Percentiles rank a stretch among this genome's conserved stretches.
These are phyloP conservation scores for Croton laevigatus DNA, from an alignment of 441 rosid genomes.

Conservation along the genomic window DNA sequence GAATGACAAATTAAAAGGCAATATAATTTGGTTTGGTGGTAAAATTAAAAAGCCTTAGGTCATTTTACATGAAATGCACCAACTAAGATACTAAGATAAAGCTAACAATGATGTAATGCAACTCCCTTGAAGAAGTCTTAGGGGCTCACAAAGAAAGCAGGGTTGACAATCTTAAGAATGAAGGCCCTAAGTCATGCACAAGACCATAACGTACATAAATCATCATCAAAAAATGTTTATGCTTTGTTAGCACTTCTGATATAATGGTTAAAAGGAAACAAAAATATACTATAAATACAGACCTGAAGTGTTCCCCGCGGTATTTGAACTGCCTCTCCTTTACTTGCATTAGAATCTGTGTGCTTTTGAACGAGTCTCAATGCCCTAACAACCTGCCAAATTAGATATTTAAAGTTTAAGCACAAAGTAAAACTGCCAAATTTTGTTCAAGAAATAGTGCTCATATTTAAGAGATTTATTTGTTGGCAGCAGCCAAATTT, in stretches of 20 bases:
- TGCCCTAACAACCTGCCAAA: conserved; percentile 88
- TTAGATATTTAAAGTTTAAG: conserved; percentile 15
- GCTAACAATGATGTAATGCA: no score
- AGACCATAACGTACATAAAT: background rate
- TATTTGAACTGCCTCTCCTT: conserved; percentile 69
- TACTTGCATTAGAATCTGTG: conserved; percentile 42
- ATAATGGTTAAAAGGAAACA: background rate
- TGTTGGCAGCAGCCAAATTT: background rate
- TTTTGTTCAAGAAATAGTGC: conserved; percentile 4
- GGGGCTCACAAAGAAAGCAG: no score
- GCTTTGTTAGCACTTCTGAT: background rate
- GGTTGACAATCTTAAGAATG: no score
- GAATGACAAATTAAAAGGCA: no score
- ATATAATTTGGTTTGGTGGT: no score
- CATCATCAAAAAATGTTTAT: background rate
- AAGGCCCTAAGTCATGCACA: background rate
- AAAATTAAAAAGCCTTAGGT: no score
- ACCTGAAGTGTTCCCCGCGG: conserved; percentile 99
- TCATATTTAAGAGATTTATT: conserved; percentile 12
- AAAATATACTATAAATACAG: conserved; percentile 30
- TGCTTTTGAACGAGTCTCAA: conserved; percentile 62
- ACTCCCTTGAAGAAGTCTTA: no score
- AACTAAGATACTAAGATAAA: no score
- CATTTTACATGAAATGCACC: no score
- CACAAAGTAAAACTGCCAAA: background rate